These are phyloP conservation scores for Withania somnifera DNA, from an alignment of 305 asterid genomes.

Conservation along the genomic window DNA sequence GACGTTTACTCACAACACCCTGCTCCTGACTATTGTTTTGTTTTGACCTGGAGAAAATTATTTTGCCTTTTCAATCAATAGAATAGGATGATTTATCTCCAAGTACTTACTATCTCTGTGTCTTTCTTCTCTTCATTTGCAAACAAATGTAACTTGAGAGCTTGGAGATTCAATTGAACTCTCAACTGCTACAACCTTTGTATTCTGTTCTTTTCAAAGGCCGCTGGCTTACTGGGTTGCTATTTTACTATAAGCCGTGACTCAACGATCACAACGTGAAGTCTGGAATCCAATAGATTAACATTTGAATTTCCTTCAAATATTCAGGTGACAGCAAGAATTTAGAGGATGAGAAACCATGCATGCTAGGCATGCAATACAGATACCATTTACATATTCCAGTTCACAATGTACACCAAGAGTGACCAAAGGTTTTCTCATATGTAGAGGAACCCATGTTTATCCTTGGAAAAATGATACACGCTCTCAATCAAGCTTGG, in stretches of 20 bases:
- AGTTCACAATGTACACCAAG: neutral
- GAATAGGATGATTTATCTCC: neutral
- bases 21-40: neutral
- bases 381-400: neutral
- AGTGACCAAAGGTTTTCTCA: slow-evolving; percentile 79
- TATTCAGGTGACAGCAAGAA: neutral
- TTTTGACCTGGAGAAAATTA: neutral
- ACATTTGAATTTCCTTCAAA: neutral
- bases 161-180: neutral
- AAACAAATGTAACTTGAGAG: neutral
- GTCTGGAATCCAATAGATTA: neutral
- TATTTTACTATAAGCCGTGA: neutral
- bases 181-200: neutral
- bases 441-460: slow-evolving; percentile 87
- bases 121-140: neutral
- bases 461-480: slow-evolving; percentile 58
- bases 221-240: neutral
- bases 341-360: neutral
- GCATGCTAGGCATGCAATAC: neutral
- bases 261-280: neutral
- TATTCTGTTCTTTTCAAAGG: neutral
- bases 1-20: too few species aligned
- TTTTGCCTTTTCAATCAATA: neutral
- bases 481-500: slow-evolving; percentile 67
- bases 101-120: neutral